These are phyloP conservation scores for Seiridium cupressi DNA, from an alignment of 2,329 filamentous ascomycete species.

Conservation along the genomic window DNA sequence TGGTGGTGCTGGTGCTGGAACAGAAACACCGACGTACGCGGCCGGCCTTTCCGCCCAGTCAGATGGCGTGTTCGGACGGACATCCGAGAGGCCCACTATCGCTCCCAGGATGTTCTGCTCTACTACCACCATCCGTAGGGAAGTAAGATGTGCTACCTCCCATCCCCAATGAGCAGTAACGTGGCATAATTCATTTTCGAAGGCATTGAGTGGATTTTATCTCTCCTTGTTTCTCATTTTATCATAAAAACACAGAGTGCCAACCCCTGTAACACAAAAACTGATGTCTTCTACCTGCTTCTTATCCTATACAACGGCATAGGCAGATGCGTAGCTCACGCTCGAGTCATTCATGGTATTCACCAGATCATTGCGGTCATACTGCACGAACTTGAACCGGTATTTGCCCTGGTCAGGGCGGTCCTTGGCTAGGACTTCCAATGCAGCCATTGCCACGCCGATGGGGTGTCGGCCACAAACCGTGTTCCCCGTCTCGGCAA, in stretches of 20 bases:
- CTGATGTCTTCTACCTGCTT: not conserved
- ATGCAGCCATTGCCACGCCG: conserved; percentile 83
- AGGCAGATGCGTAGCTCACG: conserved; percentile 93
- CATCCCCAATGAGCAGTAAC: too few relatives aligned
- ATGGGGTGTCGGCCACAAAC: conserved; percentile 96
- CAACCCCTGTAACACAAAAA: not conserved
- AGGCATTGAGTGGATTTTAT: not conserved
- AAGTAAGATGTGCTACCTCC: too few relatives aligned
- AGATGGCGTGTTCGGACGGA: not conserved
- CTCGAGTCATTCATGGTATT: conserved; percentile 70
- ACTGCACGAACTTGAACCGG: conserved; percentile 76
- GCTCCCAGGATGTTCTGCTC: not conserved
- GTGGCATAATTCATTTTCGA: too few relatives aligned
- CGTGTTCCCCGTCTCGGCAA: conserved; percentile 78
- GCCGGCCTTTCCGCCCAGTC: not conserved
- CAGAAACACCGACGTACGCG: not conserved
- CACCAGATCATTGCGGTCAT: conserved; percentile 81
- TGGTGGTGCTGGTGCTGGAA: not conserved
- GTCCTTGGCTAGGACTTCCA: conserved; percentile 61
- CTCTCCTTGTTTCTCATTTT: not conserved
- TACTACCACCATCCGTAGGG: too few relatives aligned
- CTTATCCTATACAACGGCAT: conserved; percentile 64
- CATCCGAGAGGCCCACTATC: not conserved
- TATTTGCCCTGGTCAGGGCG: conserved; percentile 37
- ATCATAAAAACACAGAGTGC: not conserved